Evolutionary conservation across 352 stramenopile genomes (phyloP).

Genomic region (Phytophthora capsici): DNA sequence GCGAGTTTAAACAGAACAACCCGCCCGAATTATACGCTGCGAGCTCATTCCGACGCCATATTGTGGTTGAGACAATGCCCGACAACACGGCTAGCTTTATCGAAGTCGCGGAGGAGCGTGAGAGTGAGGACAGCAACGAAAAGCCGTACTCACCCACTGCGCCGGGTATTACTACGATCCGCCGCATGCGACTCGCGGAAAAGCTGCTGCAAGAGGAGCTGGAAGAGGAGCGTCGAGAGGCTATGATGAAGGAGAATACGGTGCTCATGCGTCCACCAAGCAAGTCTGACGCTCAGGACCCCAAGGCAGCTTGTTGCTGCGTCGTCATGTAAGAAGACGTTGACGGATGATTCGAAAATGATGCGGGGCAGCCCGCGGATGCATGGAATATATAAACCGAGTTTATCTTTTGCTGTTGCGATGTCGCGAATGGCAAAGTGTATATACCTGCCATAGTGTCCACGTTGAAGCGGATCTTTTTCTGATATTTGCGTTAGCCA

Average conservation of each 20-base stretch:
- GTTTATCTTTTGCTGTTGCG: neutral
- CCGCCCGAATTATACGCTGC: conserved; percentile 41
- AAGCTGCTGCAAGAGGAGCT: conserved; percentile 66
- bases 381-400: conserved; percentile 37
- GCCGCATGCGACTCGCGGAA: conserved; percentile 70
- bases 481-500: conserved; percentile 12
- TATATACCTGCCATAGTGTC: conserved; percentile 9
- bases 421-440: conserved; percentile 4
- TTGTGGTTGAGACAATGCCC: conserved; percentile 63
- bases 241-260: conserved; percentile 60
- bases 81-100: conserved; percentile 74
- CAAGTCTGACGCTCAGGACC: conserved; percentile 35
- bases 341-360: conserved; percentile 4
- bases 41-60: conserved; percentile 64
- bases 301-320: conserved; percentile 55
- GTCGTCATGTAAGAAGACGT: conserved; percentile 58
- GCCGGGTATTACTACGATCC: conserved; percentile 64
- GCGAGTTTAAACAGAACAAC: conserved; percentile 32
- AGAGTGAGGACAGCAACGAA: conserved; percentile 36
- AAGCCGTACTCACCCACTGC: conserved; percentile 77
- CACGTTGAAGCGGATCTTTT: conserved; percentile 15
- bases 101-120: conserved; percentile 55
- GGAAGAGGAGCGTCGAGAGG: conserved; percentile 61
- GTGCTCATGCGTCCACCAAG: conserved; percentile 40
- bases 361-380: conserved; percentile 19